Conservation (phyloP, 2,329 filamentous ascomycete species). For the Stenocarpella maydis region DNA sequence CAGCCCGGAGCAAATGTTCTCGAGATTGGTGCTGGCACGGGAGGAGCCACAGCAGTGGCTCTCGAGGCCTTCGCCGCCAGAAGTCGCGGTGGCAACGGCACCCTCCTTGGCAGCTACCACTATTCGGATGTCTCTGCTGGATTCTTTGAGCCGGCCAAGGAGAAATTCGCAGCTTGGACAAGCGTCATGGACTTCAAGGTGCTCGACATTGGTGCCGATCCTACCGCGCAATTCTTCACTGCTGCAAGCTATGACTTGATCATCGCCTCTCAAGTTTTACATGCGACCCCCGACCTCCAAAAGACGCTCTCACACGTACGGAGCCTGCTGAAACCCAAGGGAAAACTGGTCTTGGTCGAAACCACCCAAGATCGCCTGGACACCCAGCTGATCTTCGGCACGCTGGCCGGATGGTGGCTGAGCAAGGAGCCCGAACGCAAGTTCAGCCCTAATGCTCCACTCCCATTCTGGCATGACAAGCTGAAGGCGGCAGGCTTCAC, state of each 20-base stretch:
- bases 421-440: slow-evolving; percentile 34
- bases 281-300: slow-evolving; percentile 39
- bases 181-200: slow-evolving; percentile 41
- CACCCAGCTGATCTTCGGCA: slow-evolving; percentile 43
- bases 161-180: slow-evolving; percentile 41
- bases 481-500: background rate
- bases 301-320: slow-evolving; percentile 40
- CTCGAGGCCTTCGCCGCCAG: slow-evolving; percentile 9
- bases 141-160: slow-evolving; percentile 47
- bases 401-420: slow-evolving; percentile 48
- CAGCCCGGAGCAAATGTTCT: slow-evolving; percentile 31
- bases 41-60: background rate
- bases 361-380: slow-evolving; percentile 23
- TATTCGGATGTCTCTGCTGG: slow-evolving; percentile 51
- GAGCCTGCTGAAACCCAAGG: slow-evolving; percentile 45
- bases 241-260: slow-evolving; percentile 43
- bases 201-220: slow-evolving; percentile 44
- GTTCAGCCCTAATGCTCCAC: background rate
- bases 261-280: slow-evolving; percentile 43
- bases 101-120: slow-evolving; percentile 43
- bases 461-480: background rate
- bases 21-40: background rate
- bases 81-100: background rate
- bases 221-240: background rate
- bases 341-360: slow-evolving; percentile 43